These are phyloP conservation scores for Cyberlindnera bimundalis DNA, from an alignment of 805 yeast species.

Conservation along the genomic window DNA sequence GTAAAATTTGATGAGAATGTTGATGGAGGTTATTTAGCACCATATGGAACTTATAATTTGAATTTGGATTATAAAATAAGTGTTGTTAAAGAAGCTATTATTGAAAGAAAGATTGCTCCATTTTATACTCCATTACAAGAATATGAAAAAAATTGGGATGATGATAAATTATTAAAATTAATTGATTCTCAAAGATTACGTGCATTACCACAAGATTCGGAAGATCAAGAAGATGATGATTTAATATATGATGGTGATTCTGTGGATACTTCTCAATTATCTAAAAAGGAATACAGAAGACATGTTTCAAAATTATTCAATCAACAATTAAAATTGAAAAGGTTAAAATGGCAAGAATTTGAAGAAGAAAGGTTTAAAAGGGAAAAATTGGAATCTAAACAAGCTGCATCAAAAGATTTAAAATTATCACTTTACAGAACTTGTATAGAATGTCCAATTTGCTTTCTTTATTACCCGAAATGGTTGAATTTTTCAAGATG, in stretches of 20 bases:
- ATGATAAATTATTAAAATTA: slow-evolving; percentile 56
- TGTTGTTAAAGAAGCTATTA: slow-evolving; percentile 67
- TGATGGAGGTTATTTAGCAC: slow-evolving; percentile 93
- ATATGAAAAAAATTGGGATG: slow-evolving; percentile 67
- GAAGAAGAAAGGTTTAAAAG: slow-evolving; percentile 32
- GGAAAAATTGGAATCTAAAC: slow-evolving; percentile 35
- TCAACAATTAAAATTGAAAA: slow-evolving; percentile 38
- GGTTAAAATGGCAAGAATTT: slow-evolving; percentile 34
- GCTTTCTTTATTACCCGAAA: slow-evolving; percentile 82
- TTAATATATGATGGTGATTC: slow-evolving; percentile 53
- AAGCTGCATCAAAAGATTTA: slow-evolving; percentile 38
- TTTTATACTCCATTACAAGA: slow-evolving; percentile 89
- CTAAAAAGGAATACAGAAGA: slow-evolving; percentile 44
- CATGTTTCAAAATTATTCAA: slow-evolving; percentile 35
- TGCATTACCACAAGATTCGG: slow-evolving; percentile 44
- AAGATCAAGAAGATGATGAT: slow-evolving; percentile 61
- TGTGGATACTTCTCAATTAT: slow-evolving; percentile 40
- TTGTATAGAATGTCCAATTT: slow-evolving; percentile 88
- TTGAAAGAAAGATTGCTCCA: slow-evolving; percentile 76
- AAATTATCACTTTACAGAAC: slow-evolving; percentile 59
- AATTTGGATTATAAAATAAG: slow-evolving; percentile 71
- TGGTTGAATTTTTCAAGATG: slow-evolving; percentile 79
- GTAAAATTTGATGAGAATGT: slow-evolving; percentile 67
- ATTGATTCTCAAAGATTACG: slow-evolving; percentile 54
- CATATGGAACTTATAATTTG: slow-evolving; percentile 79